Conservation (phyloP, 2,329 filamentous ascomycete genomes). For the Fusarium sp. region DNA sequence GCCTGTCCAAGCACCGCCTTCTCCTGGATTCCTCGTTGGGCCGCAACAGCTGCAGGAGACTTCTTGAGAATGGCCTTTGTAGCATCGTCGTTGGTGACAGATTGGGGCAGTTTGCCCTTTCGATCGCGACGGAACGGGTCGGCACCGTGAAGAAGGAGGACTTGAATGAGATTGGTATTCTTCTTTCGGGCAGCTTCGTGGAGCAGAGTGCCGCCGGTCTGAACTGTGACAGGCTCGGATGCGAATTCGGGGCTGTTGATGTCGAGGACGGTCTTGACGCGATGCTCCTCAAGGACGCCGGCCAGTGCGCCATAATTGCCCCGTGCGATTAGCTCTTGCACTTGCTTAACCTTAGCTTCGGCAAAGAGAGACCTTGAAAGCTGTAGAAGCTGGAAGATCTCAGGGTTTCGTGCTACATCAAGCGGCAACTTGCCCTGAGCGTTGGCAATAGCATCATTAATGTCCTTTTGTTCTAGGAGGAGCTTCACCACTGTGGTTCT, state of each 20-base stretch:
- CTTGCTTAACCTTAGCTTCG: conserved; percentile 84
- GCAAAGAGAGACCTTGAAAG: conserved; percentile 90
- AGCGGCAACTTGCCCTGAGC: conserved; percentile 86
- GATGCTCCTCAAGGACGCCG: conserved; percentile 83
- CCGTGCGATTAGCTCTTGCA: conserved; percentile 80
- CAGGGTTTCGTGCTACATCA: conserved; percentile 89
- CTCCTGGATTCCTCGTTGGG: conserved; percentile 95
- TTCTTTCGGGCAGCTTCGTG: conserved; percentile 93
- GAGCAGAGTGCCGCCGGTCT: conserved; percentile 89
- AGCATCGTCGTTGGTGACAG: conserved; percentile 94
- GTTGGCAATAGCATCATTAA: conserved; percentile 91
- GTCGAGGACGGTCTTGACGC: conserved; percentile 87
- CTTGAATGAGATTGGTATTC: conserved; percentile 88
- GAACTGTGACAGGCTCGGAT: conserved; percentile 80
- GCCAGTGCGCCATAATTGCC: conserved; percentile 84
- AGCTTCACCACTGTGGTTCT: conserved; percentile 84
- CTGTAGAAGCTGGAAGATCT: conserved; percentile 96
- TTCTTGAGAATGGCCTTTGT: conserved; percentile 91
- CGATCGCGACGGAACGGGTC: conserved; percentile 96
- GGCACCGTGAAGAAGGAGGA: conserved; percentile 91
- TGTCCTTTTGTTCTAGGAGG: conserved; percentile 81
- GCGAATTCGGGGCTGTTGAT: conserved; percentile 92
- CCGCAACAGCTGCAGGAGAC: conserved; percentile 92
- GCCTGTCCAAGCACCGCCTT: conserved; percentile 90
- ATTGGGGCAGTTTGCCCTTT: conserved; percentile 94